These are phyloP conservation scores for Lyophyllum atratum DNA, from an alignment of 768 basidiomycete genomes.

Conservation along the genomic window DNA sequence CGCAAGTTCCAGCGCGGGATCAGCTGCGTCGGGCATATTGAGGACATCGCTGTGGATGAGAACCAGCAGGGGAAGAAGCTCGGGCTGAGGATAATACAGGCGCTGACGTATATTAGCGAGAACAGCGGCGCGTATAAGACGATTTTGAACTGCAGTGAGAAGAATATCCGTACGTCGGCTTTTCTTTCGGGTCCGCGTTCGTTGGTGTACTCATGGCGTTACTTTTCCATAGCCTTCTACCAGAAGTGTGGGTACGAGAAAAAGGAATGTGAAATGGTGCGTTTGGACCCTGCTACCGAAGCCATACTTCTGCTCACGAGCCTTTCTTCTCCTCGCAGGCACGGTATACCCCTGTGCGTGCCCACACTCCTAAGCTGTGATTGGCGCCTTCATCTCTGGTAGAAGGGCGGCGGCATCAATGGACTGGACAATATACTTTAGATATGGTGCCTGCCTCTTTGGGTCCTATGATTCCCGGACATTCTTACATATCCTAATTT, in stretches of 20 bases:
- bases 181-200: slow-evolving; percentile 6
- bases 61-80: slow-evolving; percentile 89
- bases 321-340: slow-evolving; percentile 38
- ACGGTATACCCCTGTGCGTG: slow-evolving; percentile 55
- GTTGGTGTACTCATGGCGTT: not conserved
- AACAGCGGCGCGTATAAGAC: slow-evolving; percentile 89
- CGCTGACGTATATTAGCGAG: slow-evolving; percentile 84
- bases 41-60: slow-evolving; percentile 95
- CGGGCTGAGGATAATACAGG: slow-evolving; percentile 84
- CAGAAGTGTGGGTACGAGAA: slow-evolving; percentile 91
- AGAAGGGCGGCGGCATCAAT: not conserved
- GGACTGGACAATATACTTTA: slow-evolving; percentile 24
- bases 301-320: not conserved
- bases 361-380: slow-evolving; percentile 39
- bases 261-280: slow-evolving; percentile 94
- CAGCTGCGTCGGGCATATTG: slow-evolving; percentile 93
- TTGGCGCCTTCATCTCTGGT: slow-evolving; percentile 6
- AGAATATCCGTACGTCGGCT: slow-evolving; percentile 80
- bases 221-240: slow-evolving; percentile 75
- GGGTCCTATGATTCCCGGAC: not conserved
- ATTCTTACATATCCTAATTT: not conserved
- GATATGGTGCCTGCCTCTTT: slow-evolving; percentile 19
- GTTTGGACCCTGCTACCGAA: slow-evolving; percentile 19
- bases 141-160: slow-evolving; percentile 91
- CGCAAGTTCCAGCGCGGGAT: slow-evolving; percentile 89